Base-by-base conservation (phyloP, 192 early-diverging fungal species). In the Helicostylum pulchrum region DNA sequence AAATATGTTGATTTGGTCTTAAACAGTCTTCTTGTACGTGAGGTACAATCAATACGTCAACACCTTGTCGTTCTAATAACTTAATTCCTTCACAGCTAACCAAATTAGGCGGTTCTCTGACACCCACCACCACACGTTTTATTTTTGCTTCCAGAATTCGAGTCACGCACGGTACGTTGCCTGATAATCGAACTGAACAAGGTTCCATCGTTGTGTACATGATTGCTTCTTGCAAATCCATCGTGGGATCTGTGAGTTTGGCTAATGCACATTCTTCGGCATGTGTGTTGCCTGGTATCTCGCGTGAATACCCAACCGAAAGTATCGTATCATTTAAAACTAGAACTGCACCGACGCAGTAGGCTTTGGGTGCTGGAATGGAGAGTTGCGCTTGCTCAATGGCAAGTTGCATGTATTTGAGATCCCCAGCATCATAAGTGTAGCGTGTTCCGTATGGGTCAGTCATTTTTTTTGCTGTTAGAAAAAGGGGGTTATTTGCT, bases 201-300 rank as follows among this genome's bases (percentile, higher is more conserved):
- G 96, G 96, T 69, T 99, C 96, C 96, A 99, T 99, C 5, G 96
- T 99, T 23, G 94, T 92, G 69, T 96, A 99, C 71, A 95, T 87
- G 17, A 87, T 90, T 6, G 83, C 67, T 19, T 83, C 85, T 21
- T 67, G 10, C 7, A 76, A 77, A 6, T 60, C 26, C 5, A 21
- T 39, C 5, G 44, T 23, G 15, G 61, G 53, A 30, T n/a, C n/a
- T n/a, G 43, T 34, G 4, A 97, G 78, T 75, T 99, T 99, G 46
- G 77, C 52, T 6, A 99, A 79, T 31, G 88, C 89, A 55, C 88
- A 90, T 72, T 99, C 89, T 65, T 97, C 96, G 6, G 97, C 94
- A 68, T 99, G 97, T 5, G 94, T 96, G 72, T 99, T 99, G 4
- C 97, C 97, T 0, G 90, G 90, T 5, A 97, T 74, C 68, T 99